phyloP scores from a whole-genome alignment of 2,329 filamentous ascomycete genomes.

The Alternaria brassicae region DNA sequence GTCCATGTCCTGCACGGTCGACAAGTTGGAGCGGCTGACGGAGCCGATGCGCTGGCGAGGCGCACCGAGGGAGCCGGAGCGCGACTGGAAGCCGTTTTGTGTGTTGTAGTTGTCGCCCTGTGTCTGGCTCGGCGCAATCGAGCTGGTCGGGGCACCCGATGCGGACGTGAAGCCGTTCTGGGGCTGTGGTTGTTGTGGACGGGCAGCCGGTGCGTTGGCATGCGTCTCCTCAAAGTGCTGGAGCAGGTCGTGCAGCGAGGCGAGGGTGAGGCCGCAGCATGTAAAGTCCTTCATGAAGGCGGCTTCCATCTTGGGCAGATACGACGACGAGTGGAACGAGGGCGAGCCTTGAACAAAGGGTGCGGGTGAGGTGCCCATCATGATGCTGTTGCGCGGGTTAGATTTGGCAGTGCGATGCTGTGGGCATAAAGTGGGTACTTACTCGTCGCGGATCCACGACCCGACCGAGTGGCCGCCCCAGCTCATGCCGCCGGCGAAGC shows the following conservation, averaged over 20 bases:
- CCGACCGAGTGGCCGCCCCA: slow-evolving; percentile 97
- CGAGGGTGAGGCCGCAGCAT: slow-evolving; percentile 88
- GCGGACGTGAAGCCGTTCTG: slow-evolving; percentile 51
- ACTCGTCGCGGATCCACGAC: slow-evolving; percentile 98
- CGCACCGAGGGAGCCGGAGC: slow-evolving; percentile 50
- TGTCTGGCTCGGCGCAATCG: slow-evolving; percentile 55
- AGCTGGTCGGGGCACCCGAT: slow-evolving; percentile 38
- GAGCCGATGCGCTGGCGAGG: slow-evolving; percentile 51
- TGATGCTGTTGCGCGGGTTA: slow-evolving; percentile 68
- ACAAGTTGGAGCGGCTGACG: slow-evolving; percentile 51
- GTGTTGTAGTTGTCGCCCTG: slow-evolving; percentile 48
- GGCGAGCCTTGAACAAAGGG: slow-evolving; percentile 79
- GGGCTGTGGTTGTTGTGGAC: slow-evolving; percentile 59
- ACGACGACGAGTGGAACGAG: slow-evolving; percentile 95
- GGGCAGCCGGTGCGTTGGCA: slow-evolving; percentile 69
- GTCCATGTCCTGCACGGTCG: slow-evolving; percentile 70
- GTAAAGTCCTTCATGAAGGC: slow-evolving; percentile 98
- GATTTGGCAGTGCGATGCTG: slow-evolving; percentile 18
- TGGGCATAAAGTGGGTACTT: slow-evolving; percentile 57
- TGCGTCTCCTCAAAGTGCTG: slow-evolving; percentile 98
- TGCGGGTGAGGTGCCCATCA: slow-evolving; percentile 98
- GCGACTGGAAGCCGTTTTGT: slow-evolving; percentile 48
- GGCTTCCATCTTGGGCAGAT: slow-evolving; percentile 93
- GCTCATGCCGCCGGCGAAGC: slow-evolving; percentile 81
- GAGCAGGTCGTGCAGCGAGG: slow-evolving; percentile 90